Base-by-base conservation (phyloP, 768 basidiomycete genomes). In the Myochromella boudieri region DNA sequence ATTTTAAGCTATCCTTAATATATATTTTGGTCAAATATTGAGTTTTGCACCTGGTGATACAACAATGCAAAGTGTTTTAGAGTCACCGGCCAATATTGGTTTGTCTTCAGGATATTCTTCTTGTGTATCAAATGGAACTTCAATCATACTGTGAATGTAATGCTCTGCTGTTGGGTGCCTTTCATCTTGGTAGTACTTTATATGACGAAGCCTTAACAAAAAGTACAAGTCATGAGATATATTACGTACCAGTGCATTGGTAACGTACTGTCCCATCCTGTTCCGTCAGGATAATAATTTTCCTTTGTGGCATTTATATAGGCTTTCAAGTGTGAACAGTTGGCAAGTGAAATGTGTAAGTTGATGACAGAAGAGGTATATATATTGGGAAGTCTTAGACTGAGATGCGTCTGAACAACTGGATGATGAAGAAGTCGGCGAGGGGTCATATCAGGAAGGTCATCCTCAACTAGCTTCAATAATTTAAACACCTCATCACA, bases 291-390 rank as follows among this genome's bases (percentile, higher is more conserved):
- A n/a, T n/a, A n/a, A n/a, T n/a, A n/a, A n/a, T n/a, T n/a, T n/a
- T n/a, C n/a, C n/a, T n/a, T n/a, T n/a, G n/a, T n/a, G n/a, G n/a
- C n/a, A n/a, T n/a, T n/a, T n/a, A 41, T 41, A 15, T 41, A 41
- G 4, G 4, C 3, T 1, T 26, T 7, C 4, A 41, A 6, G 12
- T 18, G 39, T 17, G 15, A 25, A 18, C 39, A 17, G 44, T 66
- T 66, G 1, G 61, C 58, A 5, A 66, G 50, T 0, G 63, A 66
- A 2, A 52, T 21, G 42, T 66, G 63, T n/a, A 63, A 52, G 21
- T 63, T 43, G n/a, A 42, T 54, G 1, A 64, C 28, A 11, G 52
- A 54, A 9, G 60, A 57, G 15, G 27, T 34, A 1, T 14, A 24
- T 3, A 57, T 15, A 2, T 47, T 4, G 6, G 57, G 60, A 28